These are phyloP conservation scores for Rhodomyrtus tomentosa DNA, from an alignment of 345 rosid species.

Conservation along the genomic window DNA sequence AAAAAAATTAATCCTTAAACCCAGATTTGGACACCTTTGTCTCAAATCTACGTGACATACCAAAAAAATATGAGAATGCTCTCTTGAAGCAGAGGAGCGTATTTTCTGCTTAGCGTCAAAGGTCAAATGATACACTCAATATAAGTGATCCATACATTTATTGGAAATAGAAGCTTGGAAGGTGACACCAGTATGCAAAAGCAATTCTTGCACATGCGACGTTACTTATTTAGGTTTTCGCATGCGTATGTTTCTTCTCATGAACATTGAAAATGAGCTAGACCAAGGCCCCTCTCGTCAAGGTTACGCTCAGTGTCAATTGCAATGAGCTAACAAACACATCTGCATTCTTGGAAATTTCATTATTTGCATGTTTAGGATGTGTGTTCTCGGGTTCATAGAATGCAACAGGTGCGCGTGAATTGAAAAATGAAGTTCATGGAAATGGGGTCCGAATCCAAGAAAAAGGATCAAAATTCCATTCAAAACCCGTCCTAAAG, in stretches of 20 bases:
- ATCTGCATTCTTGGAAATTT: neutral
- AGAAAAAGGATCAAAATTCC: too few relatives aligned
- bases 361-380: neutral
- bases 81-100: neutral
- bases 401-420: too few relatives aligned
- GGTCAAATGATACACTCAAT: neutral
- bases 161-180: neutral
- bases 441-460: too few relatives aligned
- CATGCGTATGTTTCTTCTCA: neutral
- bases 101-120: neutral
- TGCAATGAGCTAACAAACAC: too few relatives aligned
- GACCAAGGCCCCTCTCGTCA: neutral
- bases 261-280: neutral
- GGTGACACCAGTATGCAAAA: neutral
- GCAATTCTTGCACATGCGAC: neutral
- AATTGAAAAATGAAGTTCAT: too few relatives aligned
- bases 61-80: neutral
- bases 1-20: too few relatives aligned
- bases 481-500: too few relatives aligned
- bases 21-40: neutral
- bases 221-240: neutral
- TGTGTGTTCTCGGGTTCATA: neutral
- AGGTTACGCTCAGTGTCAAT: neutral
- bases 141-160: neutral
- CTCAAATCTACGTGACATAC: neutral